A percentile compares a stretch with the other conserved stretches of the same genome.
phyloP scores from a whole-genome alignment of 2,329 filamentous ascomycete species.

The Emericellopsis cladophorae region DNA sequence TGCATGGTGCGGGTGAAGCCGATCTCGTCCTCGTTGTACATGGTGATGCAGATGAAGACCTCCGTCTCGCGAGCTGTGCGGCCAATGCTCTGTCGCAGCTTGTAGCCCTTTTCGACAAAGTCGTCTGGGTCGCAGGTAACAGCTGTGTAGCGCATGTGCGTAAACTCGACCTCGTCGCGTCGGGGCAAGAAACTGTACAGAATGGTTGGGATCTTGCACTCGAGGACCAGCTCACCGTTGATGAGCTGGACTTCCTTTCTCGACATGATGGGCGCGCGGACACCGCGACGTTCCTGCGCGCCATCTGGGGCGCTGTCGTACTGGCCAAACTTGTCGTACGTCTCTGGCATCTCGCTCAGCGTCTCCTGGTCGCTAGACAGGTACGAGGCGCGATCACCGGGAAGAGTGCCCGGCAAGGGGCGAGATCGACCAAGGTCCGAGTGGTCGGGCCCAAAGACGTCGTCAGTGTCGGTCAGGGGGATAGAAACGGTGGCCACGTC shows the following conservation, averaged over 20 bases:
- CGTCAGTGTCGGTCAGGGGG: constrained; percentile 45
- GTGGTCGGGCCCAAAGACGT: constrained; percentile 56
- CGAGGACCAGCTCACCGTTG: constrained; percentile 92
- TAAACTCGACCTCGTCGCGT: constrained; percentile 90
- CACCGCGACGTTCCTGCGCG: constrained; percentile 77
- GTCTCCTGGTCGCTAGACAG: constrained; percentile 39
- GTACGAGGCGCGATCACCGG: constrained; percentile 35
- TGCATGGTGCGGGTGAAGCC: constrained; percentile 97
- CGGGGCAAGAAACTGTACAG: constrained; percentile 92
- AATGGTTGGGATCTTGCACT: constrained; percentile 98
- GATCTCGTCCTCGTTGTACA: constrained; percentile 99
- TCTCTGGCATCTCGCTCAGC: constrained; percentile 28
- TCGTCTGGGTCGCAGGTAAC: constrained; percentile 98
- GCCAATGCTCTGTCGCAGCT: constrained; percentile 82
- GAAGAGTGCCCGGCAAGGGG: constrained; percentile 32
- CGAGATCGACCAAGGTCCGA: constrained; percentile 41
- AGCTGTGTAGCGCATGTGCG: constrained; percentile 96
- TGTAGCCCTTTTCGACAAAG: constrained; percentile 79
- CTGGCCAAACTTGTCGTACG: constrained; percentile 49
- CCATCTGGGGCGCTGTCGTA: constrained; percentile 82
- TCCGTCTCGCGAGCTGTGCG: constrained; percentile 79
- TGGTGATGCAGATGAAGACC: constrained; percentile 91
- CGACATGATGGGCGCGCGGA: constrained; percentile 74
- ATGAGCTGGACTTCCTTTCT: constrained; percentile 93
- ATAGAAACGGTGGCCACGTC: constrained; percentile 52